Conservation (phyloP, 129 eudicot genomes). For the Flaveria robusta region DNA sequence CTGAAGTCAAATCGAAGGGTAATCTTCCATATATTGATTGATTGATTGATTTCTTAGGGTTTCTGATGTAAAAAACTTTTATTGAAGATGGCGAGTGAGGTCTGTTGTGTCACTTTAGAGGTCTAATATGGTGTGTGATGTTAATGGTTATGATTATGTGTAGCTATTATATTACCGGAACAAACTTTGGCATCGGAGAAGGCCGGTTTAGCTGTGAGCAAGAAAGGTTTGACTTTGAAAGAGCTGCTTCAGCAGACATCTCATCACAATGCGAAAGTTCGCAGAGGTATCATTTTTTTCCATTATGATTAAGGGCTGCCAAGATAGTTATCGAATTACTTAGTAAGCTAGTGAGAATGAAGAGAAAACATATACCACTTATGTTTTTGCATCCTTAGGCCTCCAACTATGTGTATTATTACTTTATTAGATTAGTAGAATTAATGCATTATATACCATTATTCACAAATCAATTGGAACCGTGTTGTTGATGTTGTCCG, state of each 20-base stretch:
- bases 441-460: background rate
- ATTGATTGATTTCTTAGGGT: background rate
- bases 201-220: conserved; percentile 79
- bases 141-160: conserved; percentile 31
- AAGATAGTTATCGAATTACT: no score
- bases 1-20: conserved; percentile 88
- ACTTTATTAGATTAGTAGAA: background rate
- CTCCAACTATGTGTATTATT: background rate
- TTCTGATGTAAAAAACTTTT: no score
- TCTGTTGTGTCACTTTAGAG: no score
- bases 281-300: conserved; percentile 55
- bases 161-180: conserved; percentile 89
- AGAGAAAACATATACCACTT: background rate
- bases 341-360: background rate
- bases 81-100: no score
- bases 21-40: background rate
- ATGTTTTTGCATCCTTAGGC: background rate
- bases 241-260: conserved; percentile 91
- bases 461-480: background rate
- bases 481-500: background rate
- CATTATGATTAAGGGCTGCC: background rate
- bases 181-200: conserved; percentile 91
- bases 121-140: background rate
- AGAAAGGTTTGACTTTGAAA: conserved; percentile 86
- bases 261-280: conserved; percentile 91